Evolutionary conservation across 805 yeast genomes (phyloP), one percentile per base, ranked within the genome.

Genomic region (Candida hispaniensis): DNA sequence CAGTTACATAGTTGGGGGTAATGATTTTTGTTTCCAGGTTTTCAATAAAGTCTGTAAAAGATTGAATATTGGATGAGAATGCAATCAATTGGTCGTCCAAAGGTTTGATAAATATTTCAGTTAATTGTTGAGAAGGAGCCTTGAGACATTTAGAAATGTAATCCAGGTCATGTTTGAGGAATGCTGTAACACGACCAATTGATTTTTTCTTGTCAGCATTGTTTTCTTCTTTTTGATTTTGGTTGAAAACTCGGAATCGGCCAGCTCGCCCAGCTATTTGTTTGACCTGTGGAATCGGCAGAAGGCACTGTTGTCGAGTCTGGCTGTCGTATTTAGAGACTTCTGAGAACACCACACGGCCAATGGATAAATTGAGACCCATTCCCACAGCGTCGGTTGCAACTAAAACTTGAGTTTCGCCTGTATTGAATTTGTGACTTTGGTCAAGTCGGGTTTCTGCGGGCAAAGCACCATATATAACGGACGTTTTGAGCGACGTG

Each of bases 211-310:
- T 32, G 8, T 32, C 36, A 14, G 28, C 24, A 18, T 28, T 28
- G 9, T 27, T 27, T n/a, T n/a, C n/a, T n/a, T n/a, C n/a, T n/a
- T n/a, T n/a, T n/a, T n/a, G n/a, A n/a, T n/a, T n/a, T n/a, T n/a
- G n/a, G n/a, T n/a, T n/a, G n/a, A n/a, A n/a, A n/a, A 59, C 60
- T 39, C 63, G 68, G 47, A 61, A 91, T 42, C 98, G 60, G 2
- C 98, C 98, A 0, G 98, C 98, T 43, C 98, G 65, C 1, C 98
- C 98, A 4, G 91, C 96, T 42, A 91, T 88, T 54, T 91, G 98
- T 53, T 85, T 86, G 17, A 78, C 67, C 39, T 75, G 74, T 0
- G 79, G 61, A 18, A 91, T 54, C 1, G 52, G 52, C 6, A 55
- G 56, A 41, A 63, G 57, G 50, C 83, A 71, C 47, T 69, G 86